A percentile compares a stretch with the other conserved stretches of the same genome.
Conservation (phyloP, 2,329 filamentous ascomycete genomes). For the Penicillium sp. region DNA sequence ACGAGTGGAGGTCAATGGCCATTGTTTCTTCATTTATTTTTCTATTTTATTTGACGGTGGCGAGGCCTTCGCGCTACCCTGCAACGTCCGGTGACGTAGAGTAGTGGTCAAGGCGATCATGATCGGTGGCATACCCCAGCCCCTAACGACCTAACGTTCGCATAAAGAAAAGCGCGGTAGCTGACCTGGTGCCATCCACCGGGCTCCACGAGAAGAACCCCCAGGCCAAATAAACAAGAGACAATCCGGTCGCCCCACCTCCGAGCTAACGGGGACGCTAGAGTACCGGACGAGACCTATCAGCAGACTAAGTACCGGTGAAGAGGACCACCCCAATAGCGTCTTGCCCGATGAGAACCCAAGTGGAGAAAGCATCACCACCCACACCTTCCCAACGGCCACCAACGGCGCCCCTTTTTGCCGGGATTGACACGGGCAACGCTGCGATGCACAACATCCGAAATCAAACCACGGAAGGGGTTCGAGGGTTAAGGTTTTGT, state of each 20-base stretch:
- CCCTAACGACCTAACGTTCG: neutral
- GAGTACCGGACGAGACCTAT: neutral
- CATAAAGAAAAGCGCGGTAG: neutral
- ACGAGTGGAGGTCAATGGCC: neutral
- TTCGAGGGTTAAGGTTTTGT: constrained; percentile 5
- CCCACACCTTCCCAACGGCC: constrained; percentile 17
- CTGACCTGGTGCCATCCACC: neutral
- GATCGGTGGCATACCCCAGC: neutral
- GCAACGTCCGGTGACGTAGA: constrained; percentile 3
- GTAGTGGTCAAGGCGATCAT: neutral
- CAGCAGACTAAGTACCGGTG: constrained; percentile 6
- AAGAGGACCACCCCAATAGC: constrained; percentile 8
- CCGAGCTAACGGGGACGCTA: neutral
- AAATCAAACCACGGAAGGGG: neutral
- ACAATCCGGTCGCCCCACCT: neutral
- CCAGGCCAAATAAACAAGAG: neutral
- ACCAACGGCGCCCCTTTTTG: constrained; percentile 17
- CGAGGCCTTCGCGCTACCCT: neutral
- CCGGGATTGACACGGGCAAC: constrained; percentile 15
- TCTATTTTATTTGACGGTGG: neutral
- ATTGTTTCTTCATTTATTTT: neutral
- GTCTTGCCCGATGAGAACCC: neutral
- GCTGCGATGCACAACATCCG: constrained; percentile 22
- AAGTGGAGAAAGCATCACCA: constrained; percentile 1
- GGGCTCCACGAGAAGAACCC: neutral